Base-by-base conservation (phyloP, 768 basidiomycete genomes). In the Mycena indigotica region DNA sequence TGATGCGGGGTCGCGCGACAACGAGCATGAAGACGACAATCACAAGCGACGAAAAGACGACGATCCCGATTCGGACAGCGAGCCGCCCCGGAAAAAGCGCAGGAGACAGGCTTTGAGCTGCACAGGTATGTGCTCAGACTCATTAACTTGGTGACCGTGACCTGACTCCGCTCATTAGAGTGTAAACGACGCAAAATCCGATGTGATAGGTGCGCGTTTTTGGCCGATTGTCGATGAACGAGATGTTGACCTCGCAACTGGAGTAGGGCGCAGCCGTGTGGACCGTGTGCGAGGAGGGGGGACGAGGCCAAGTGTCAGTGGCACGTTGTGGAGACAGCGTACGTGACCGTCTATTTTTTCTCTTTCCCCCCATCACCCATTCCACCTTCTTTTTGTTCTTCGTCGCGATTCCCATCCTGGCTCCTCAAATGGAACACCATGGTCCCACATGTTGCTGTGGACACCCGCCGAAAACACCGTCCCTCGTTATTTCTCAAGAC, bases 131-230 rank as follows among this genome's bases (percentile, higher is more conserved):
- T 70, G 61, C 48, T 58, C 55, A 60, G 65, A 52, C 45, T 45
- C 49, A 54, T 35, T 15, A 19, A 21, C 32, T n/a, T 52, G 56
- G 35, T 57, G 45, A 52, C 59, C 65, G 64, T 67, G 69, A 65
- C 28, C 35, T 52, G 46, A 54, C 56, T 58, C n/a, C n/a, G 40
- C 52, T 52, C 39, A 53, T 48, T 67, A 91, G 91, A 92, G 71
- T 93, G 91, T 71, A 93, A 93, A 71, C 76, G 91, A 65, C 82
- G 91, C 40, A 93, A 93, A 78, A 93, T 93, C 72, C 89, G 88
- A 69, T 93, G 91, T 71, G 90, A 93, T 76, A 88, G 88, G 88
- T 88, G 69, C 66, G 77, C 53, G 67, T n/a, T n/a, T 66, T 63
- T 61, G 38, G 16, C 13, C 5, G 21, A 19, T 8, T 19, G 4